Evolutionary conservation across 2,329 filamentous ascomycete species (phyloP), one percentile per base, ranked within the genome.

Genomic region (Colletotrichum sp.): DNA sequence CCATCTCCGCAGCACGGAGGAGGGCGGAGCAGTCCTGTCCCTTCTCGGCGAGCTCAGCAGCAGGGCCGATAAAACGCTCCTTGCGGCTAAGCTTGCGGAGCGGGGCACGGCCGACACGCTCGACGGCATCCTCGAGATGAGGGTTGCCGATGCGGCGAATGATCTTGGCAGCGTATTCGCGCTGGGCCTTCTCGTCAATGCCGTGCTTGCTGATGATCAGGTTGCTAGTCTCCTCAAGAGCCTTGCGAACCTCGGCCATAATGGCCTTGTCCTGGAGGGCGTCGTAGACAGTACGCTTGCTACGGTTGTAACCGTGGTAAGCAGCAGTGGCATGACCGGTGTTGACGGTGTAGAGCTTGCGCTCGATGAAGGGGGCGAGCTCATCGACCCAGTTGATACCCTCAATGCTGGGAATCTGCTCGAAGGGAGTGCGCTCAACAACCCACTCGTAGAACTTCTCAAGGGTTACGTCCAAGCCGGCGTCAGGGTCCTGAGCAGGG

Each of bases 391-490:
- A 98, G 88, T 98, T 95, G 84, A 99, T 93, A 76, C 96, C 96
- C 79, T 97, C 86, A 82, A 99, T 96, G 21, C 91, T 87, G 7
- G 96, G 96, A 77, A 90, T 88, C 78, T 93, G 91, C 78, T 93
- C 90, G 86, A 99, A 98, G 3, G 96, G 96, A 60, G 92, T 94
- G 84, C 92, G 89, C 84, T 99, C 97, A 68, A 99, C 96, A 52
- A 97, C 96, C 97, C 97, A 99, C 89, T 99, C 97, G 88, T 95
- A 98, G 90, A 99, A 99, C 88, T 97, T 97, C 90, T 99, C 97
- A 64, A 99, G 96, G 82, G 94, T 96, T 79, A 99, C 97, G 82
- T 98, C 93, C 60, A 99, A 91, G 72, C 96, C 96, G 28, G 93
- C 92, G 81, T 95, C 88, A 67, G 92, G 87, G 77, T 95, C 93